These are phyloP conservation scores for Raphanus raphanistrum DNA, from an alignment of 345 rosid genomes.

Conservation along the genomic window DNA sequence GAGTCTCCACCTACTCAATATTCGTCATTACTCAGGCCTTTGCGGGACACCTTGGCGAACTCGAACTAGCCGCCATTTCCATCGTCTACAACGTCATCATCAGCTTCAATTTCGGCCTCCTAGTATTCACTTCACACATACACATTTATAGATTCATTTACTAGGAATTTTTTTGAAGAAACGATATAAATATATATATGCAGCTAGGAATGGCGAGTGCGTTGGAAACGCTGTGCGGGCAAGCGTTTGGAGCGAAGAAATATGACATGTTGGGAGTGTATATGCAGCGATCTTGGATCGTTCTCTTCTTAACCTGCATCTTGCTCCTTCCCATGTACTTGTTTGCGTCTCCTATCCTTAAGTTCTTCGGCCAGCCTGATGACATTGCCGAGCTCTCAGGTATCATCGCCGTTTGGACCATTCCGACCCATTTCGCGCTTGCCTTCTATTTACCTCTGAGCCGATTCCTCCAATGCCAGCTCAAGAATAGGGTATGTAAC, in stretches of 20 bases:
- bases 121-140: slow-evolving; percentile 40
- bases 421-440: slow-evolving; percentile 77
- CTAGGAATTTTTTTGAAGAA: background rate
- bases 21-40: slow-evolving; percentile 57
- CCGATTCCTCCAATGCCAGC: slow-evolving; percentile 74
- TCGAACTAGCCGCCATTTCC: slow-evolving; percentile 78
- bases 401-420: slow-evolving; percentile 45
- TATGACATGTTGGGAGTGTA: slow-evolving; percentile 67
- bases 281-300: slow-evolving; percentile 80
- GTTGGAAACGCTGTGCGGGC: slow-evolving; percentile 41
- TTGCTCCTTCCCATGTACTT: slow-evolving; percentile 58
- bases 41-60: slow-evolving; percentile 84
- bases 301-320: slow-evolving; percentile 49
- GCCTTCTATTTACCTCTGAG: slow-evolving; percentile 73
- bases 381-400: slow-evolving; percentile 68
- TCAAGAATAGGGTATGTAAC: slow-evolving; percentile 24
- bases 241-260: slow-evolving; percentile 72
- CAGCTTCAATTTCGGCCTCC: slow-evolving; percentile 73
- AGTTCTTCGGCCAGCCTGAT: slow-evolving; percentile 63
- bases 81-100: slow-evolving; percentile 60
- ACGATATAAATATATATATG: background rate
- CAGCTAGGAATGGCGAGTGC: slow-evolving; percentile 84
- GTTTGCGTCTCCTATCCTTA: slow-evolving; percentile 52
- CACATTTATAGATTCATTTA: background rate
- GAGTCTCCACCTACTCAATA: slow-evolving; percentile 46